Evolutionary conservation across 1,139 yeast genomes (phyloP), one percentile per base, ranked within the genome.

Genomic region (Suhomyces guaymorum): DNA sequence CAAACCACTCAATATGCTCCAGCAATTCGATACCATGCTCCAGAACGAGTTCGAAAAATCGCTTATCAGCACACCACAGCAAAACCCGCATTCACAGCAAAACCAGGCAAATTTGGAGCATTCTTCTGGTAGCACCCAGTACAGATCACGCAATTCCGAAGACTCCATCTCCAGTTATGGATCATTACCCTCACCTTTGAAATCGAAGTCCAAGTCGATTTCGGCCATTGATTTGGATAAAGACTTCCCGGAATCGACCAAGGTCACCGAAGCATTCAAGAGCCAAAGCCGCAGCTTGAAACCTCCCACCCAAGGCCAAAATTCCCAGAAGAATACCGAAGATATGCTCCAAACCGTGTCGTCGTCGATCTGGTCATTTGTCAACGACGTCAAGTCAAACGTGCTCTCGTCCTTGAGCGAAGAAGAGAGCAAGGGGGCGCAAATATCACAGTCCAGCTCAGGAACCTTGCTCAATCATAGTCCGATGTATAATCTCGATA

Each of bases 1-100:
- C 10, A 81, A 76, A 46, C 87, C 90, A 1, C 63, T 82, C 30
- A 75, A 69, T 26, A 65, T 82, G 38, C 68, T 83, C 28, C 86
- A 80, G 47, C 88, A 80, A 43, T 73, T 83, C 49, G 92, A 83
- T 54, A 75, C 75, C 32, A 67, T 82, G 60, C 61, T 83, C 18
- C 87, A 78, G 51, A 73, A 69, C 38, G 90, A 82, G 52, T 68
- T 83, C 43, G 90, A 82, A 48, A 75, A 54, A 59, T 79, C 63
- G 19, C 63, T 63, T 54, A 56, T 42, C 12, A 30, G 37, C 24
- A 37, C 37, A 9, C 46, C 41, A 3, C 38, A 28, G 15, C 32
- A 33, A 17, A 27, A 30, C 18, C 37, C 22, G 10, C 25, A 23
- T 11, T 8, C 19, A 8, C 39, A 25, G 8, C 22, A 26, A 14